Percentiles rank a stretch among this genome's conserved stretches.
Conservation (phyloP, 306 rosid species). For the Boehmeria nivea region DNA sequence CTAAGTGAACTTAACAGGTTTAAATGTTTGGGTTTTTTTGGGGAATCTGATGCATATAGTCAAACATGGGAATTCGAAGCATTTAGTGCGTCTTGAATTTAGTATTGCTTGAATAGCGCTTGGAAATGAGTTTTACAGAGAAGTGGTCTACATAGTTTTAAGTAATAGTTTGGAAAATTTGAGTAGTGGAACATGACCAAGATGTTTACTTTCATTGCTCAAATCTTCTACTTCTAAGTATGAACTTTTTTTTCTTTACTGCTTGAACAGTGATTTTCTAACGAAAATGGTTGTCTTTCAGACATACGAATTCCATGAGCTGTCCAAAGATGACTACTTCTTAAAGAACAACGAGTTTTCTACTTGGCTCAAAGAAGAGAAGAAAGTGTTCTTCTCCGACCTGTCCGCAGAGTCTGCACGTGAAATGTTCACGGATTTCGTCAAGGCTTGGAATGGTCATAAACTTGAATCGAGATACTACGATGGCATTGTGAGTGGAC, state of each 20-base stretch:
- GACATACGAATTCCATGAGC: conserved; percentile 50
- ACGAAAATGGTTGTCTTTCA: conserved; percentile 11
- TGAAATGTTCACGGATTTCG: conserved; percentile 56
- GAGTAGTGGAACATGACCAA: neutral
- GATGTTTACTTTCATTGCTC: too few relatives aligned
- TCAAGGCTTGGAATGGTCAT: conserved; percentile 65
- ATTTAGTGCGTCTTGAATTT: too few relatives aligned
- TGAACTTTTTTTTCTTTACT: conserved; percentile 5
- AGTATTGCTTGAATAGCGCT: too few relatives aligned
- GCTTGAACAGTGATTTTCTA: neutral
- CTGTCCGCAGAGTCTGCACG: conserved; percentile 67
- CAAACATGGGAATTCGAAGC: too few relatives aligned
- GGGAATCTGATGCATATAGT: too few relatives aligned
- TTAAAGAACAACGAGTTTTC: conserved; percentile 85
- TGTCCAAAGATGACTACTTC: conserved; percentile 78
- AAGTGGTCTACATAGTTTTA: too few relatives aligned
- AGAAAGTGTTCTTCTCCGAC: conserved; percentile 76
- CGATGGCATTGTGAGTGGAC: conserved; percentile 70
- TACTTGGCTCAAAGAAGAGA: conserved; percentile 90
- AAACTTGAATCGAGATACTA: conserved; percentile 68
- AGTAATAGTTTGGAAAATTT: too few relatives aligned
- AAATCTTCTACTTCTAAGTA: neutral
- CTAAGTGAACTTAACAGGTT: too few relatives aligned
- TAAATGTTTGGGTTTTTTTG: too few relatives aligned
- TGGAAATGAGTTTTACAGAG: too few relatives aligned